phyloP scores from a whole-genome alignment of 139 green algal species.

The Volvox reticuliferus region DNA sequence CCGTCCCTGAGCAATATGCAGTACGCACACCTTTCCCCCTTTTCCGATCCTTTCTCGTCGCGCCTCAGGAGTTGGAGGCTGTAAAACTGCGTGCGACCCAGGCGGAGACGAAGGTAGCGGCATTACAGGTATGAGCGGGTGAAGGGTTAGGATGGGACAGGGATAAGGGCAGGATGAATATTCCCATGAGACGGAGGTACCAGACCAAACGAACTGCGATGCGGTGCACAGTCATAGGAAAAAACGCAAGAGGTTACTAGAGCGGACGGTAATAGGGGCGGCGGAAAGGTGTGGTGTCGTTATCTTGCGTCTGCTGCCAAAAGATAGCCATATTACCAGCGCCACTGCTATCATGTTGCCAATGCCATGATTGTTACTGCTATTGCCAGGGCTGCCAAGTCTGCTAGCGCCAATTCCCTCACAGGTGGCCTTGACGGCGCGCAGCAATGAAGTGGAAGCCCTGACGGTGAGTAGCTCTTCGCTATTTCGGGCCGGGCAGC shows the following conservation, averaged over 20 bases:
- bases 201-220: too few relatives aligned
- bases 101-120: slow-evolving; percentile 41
- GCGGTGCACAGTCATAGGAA: too few relatives aligned
- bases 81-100: slow-evolving; percentile 18
- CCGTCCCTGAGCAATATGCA: too few relatives aligned
- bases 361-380: background rate
- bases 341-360: background rate
- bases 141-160: background rate
- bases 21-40: too few relatives aligned
- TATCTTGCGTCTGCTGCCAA: too few relatives aligned
- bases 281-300: too few relatives aligned
- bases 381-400: background rate
- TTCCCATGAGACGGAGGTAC: too few relatives aligned
- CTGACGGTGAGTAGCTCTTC: background rate
- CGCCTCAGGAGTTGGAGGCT: slow-evolving; percentile 33
- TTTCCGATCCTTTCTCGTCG: too few relatives aligned
- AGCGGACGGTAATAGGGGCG: too few relatives aligned
- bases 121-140: slow-evolving; percentile 20
- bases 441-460: slow-evolving; percentile 21
- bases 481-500: background rate
- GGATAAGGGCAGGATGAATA: background rate
- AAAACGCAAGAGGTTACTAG: too few relatives aligned
- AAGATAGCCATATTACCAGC: too few relatives aligned
- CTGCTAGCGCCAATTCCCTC: background rate
- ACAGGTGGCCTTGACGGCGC: slow-evolving; percentile 27